phyloP scores from a whole-genome alignment of 73 alveolate genomes.

The Paramecium biaurelia region DNA sequence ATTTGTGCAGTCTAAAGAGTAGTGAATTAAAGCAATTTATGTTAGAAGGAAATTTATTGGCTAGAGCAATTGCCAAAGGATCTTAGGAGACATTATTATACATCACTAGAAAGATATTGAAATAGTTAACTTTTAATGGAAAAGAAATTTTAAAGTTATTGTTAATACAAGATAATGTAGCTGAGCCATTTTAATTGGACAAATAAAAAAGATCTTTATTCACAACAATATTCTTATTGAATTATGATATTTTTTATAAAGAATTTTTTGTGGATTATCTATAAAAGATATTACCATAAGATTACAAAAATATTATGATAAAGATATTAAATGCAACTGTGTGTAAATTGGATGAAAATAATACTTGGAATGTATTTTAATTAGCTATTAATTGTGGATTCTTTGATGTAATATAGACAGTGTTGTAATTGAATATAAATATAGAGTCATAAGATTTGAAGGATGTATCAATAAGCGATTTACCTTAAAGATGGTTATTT shows the following conservation, averaged over 20 bases:
- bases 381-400: constrained; percentile 10
- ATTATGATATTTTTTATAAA: constrained; percentile 5
- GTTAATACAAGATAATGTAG: neutral
- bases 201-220: neutral
- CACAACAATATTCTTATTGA: neutral
- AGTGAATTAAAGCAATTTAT: constrained; percentile 4
- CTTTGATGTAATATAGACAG: constrained; percentile 30
- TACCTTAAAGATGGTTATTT: neutral
- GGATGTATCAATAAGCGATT: neutral
- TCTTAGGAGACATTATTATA: neutral
- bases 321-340: constrained; percentile 4
- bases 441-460: neutral
- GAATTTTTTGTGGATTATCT: constrained; percentile 42
- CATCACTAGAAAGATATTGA: neutral
- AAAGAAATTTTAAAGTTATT: constrained; percentile 10
- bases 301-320: neutral
- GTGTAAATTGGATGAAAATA: neutral
- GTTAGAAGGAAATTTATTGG: constrained; percentile 17
- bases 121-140: neutral
- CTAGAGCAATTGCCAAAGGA: constrained; percentile 14
- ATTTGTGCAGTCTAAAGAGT: neutral
- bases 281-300: constrained; percentile 2
- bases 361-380: neutral
- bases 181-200: neutral
- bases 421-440: neutral